Evolutionary conservation across 2,329 filamentous ascomycete genomes (phyloP).

Genomic region (Septoria linicola): DNA sequence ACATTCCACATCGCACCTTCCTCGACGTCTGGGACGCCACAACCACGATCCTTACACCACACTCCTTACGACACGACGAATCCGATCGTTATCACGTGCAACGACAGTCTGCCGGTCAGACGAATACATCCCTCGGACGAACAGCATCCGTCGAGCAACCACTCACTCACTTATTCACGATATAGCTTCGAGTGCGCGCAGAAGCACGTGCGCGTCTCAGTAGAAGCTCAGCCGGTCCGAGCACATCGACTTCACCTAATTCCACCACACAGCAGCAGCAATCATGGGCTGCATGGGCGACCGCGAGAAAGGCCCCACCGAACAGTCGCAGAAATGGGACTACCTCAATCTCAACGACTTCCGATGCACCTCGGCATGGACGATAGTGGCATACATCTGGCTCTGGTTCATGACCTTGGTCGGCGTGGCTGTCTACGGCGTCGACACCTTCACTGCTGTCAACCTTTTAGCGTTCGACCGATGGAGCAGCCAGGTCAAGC

Average conservation of each 20-base stretch:
- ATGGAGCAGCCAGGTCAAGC: slow-evolving; percentile 82
- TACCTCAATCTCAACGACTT: slow-evolving; percentile 80
- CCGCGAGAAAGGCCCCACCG: slow-evolving; percentile 41
- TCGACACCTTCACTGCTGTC: slow-evolving; percentile 91
- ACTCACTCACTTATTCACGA: slow-evolving; percentile 7
- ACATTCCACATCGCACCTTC: slow-evolving; percentile 20
- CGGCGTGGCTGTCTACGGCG: slow-evolving; percentile 79
- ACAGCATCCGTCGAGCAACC: slow-evolving; percentile 2
- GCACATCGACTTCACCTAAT: slow-evolving; percentile 10
- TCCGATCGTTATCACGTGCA: neutral
- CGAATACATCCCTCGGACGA: slow-evolving; percentile 10
- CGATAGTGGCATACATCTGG: slow-evolving; percentile 77
- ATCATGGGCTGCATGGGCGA: slow-evolving; percentile 40
- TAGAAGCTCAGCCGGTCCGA: slow-evolving; percentile 21
- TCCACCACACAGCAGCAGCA: slow-evolving; percentile 1
- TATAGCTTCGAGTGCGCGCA: too few relatives aligned
- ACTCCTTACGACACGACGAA: slow-evolving; percentile 6
- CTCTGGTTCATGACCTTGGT: slow-evolving; percentile 77
- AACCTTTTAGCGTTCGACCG: slow-evolving; percentile 85
- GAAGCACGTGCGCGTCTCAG: neutral
- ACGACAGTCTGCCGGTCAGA: slow-evolving; percentile 27
- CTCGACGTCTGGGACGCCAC: slow-evolving; percentile 15
- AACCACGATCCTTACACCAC: slow-evolving; percentile 14
- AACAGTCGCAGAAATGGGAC: slow-evolving; percentile 69
- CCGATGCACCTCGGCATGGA: slow-evolving; percentile 74